These are phyloP conservation scores for Brassica hybrid DNA, from an alignment of 441 rosid species.

Conservation along the genomic window DNA sequence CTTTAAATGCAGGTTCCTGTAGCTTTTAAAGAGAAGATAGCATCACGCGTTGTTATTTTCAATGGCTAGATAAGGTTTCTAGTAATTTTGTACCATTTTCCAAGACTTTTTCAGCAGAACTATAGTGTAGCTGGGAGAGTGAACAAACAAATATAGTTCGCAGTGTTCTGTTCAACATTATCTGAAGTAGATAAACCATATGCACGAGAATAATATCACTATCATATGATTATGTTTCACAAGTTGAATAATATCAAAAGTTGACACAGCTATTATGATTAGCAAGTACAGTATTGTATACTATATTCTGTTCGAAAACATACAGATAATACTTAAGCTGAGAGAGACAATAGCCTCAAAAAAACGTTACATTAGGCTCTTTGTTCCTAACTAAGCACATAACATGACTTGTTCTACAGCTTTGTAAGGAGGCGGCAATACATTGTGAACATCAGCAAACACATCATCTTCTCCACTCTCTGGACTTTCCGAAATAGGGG, in stretches of 20 bases:
- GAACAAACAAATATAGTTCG: conserved; percentile 1
- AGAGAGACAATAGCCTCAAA: background rate
- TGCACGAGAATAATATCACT: conserved; percentile 12
- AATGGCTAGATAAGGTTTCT: conserved; percentile 26
- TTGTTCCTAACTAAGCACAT: conserved; percentile 48
- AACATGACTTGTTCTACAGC: conserved; percentile 47
- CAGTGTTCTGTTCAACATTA: conserved; percentile 12
- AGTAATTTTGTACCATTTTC: conserved; percentile 30
- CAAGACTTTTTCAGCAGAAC: conserved; percentile 28
- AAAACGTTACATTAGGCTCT: background rate
- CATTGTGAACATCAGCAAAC: conserved; percentile 51
- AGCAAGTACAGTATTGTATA: no score
- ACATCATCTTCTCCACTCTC: conserved; percentile 61
- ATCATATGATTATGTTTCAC: conserved; percentile 10
- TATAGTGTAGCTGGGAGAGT: conserved; percentile 23
- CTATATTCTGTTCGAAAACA: background rate
- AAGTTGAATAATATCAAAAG: background rate
- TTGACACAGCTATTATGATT: background rate
- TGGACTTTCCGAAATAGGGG: conserved; percentile 45
- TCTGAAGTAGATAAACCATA: background rate
- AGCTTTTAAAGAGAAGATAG: conserved; percentile 20
- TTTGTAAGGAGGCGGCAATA: conserved; percentile 71
- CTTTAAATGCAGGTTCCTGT: conserved; percentile 46
- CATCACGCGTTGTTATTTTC: conserved; percentile 2
- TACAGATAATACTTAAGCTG: background rate